Evolutionary conservation across 805 yeast species (phyloP).

Genomic region (Yarrowia hollandica): DNA sequence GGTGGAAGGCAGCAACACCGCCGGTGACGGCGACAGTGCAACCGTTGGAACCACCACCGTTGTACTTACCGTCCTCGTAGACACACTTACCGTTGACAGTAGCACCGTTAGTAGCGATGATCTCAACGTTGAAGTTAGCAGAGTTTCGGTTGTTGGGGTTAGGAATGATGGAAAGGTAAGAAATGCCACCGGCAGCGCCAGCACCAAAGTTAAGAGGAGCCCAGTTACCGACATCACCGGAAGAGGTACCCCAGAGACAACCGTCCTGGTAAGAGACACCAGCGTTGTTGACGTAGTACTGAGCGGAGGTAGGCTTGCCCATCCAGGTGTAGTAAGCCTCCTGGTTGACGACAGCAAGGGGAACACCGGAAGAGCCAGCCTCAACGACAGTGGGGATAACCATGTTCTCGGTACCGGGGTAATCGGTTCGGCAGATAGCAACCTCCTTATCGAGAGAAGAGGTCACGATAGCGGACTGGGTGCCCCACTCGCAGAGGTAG

Average conservation of each 20-base stretch:
- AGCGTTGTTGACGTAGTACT: conserved; percentile 95
- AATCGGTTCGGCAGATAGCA: conserved; percentile 96
- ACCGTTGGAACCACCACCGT: conserved; percentile 70
- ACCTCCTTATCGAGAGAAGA: conserved; percentile 64
- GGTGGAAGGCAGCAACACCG: conserved; percentile 82
- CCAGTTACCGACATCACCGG: conserved; percentile 93
- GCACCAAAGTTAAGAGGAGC: conserved; percentile 96
- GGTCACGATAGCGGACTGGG: conserved; percentile 63
- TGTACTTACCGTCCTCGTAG: conserved; percentile 76
- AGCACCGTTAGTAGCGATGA: conserved; percentile 67
- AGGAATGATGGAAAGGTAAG: conserved; percentile 89
- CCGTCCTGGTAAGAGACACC: conserved; percentile 90
- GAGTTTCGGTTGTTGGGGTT: conserved; percentile 82
- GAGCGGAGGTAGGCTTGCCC: conserved; percentile 84
- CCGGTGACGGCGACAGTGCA: conserved; percentile 88
- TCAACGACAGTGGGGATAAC: conserved; percentile 83
- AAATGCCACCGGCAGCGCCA: conserved; percentile 68
- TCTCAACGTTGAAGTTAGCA: conserved; percentile 72
- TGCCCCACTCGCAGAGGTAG: conserved; percentile 88
- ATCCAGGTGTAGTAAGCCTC: conserved; percentile 77
- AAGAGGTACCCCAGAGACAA: conserved; percentile 86
- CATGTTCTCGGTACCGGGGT: conserved; percentile 99
- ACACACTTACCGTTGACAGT: conserved; percentile 70
- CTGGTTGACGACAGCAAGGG: conserved; percentile 75
- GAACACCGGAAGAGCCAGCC: conserved; percentile 62